Conservation (phyloP, 805 yeast genomes). For the Wickerhamiella australiensis region DNA sequence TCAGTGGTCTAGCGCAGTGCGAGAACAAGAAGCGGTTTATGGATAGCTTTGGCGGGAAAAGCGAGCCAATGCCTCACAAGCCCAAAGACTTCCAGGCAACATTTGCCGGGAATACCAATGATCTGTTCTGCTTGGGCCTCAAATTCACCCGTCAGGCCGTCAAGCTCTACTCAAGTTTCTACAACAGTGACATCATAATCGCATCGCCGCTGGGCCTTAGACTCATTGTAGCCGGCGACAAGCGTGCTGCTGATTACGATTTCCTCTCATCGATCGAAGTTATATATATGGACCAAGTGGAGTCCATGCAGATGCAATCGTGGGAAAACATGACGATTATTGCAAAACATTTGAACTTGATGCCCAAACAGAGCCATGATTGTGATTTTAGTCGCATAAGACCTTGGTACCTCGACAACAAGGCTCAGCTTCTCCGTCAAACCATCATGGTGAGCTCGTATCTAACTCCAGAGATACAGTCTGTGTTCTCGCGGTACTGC, state of each 20-base stretch:
- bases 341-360: constrained; percentile 55
- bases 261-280: constrained; percentile 84
- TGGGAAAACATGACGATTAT: constrained; percentile 70
- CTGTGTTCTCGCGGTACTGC: constrained; percentile 34
- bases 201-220: constrained; percentile 89
- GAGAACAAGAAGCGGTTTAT: constrained; percentile 71
- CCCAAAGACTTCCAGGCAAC: constrained; percentile 72
- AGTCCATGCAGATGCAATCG: constrained; percentile 81
- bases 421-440: constrained; percentile 62
- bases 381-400: constrained; percentile 87
- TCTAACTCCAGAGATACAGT: constrained; percentile 69
- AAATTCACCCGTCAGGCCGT: constrained; percentile 81
- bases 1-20: constrained; percentile 59
- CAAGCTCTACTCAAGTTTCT: constrained; percentile 72
- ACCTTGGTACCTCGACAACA: constrained; percentile 84
- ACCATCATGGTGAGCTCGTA: constrained; percentile 64
- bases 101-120: constrained; percentile 84
- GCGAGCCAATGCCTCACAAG: constrained; percentile 41
- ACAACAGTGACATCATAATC: constrained; percentile 70
- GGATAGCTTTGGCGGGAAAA: constrained; percentile 50
- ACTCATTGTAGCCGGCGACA: constrained; percentile 58
- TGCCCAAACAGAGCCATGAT: constrained; percentile 67
- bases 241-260: constrained; percentile 51
- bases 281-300: constrained; percentile 66
- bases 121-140: constrained; percentile 81